Evolutionary conservation across 2,329 filamentous ascomycete genomes (phyloP).

Genomic region (Nothopassalora personata): DNA sequence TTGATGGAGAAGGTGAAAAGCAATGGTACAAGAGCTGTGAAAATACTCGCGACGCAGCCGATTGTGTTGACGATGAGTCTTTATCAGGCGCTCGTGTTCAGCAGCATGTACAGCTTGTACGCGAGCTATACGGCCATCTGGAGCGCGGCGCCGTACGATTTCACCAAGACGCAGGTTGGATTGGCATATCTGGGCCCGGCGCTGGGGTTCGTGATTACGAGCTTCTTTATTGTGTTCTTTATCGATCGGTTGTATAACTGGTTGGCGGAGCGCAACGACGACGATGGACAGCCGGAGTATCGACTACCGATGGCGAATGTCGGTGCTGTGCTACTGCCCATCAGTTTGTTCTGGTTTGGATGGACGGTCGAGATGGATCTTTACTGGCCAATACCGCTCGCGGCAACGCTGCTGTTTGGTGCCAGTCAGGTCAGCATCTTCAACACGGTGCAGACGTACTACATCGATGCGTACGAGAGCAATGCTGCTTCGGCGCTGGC

Average conservation of each 20-base stretch:
- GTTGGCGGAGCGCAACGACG: slow-evolving; percentile 37
- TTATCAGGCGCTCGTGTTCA: slow-evolving; percentile 43
- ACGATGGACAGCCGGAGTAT: slow-evolving; percentile 39
- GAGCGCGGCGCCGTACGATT: slow-evolving; percentile 32
- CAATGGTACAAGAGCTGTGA: slow-evolving; percentile 38
- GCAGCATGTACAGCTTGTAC: slow-evolving; percentile 42
- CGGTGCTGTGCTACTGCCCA: slow-evolving; percentile 39
- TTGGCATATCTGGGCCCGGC: slow-evolving; percentile 41
- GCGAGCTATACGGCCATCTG: slow-evolving; percentile 28
- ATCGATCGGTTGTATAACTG: slow-evolving; percentile 44
- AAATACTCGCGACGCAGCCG: slow-evolving; percentile 38
- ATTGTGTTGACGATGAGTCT: slow-evolving; percentile 43
- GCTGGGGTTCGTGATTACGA: slow-evolving; percentile 38
- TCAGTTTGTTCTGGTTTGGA: slow-evolving; percentile 40
- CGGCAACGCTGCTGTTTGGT: slow-evolving; percentile 44
- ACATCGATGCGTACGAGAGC: slow-evolving; percentile 47
- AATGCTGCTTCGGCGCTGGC: slow-evolving; percentile 47
- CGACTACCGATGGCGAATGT: slow-evolving; percentile 43
- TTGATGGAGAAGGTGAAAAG: slow-evolving; percentile 32
- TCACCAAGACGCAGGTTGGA: slow-evolving; percentile 40
- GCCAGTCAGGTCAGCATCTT: slow-evolving; percentile 50
- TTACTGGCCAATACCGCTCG: slow-evolving; percentile 39
- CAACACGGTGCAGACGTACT: slow-evolving; percentile 51
- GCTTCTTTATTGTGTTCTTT: slow-evolving; percentile 40
- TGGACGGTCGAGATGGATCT: slow-evolving; percentile 39